A percentile compares a stretch with the other conserved stretches of the same genome.
Evolutionary conservation across 768 basidiomycete genomes (phyloP).

Genomic region (Auricularia sp.): DNA sequence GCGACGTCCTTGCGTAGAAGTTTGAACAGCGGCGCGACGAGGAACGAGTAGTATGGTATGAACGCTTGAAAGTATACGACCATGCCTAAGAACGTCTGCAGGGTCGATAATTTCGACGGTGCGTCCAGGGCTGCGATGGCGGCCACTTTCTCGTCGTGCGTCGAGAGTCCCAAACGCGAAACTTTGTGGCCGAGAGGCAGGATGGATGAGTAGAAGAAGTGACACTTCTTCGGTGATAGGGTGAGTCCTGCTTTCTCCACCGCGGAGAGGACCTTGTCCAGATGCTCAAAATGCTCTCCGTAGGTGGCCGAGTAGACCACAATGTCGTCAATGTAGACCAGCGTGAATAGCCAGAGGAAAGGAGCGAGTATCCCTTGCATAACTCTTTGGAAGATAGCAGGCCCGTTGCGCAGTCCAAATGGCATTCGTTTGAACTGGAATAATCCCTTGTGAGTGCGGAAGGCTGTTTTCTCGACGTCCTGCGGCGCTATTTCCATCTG

Average conservation of each 20-base stretch:
- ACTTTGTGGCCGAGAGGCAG: conserved; percentile 21
- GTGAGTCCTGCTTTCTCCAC: too few species aligned
- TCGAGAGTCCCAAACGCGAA: conserved; percentile 27
- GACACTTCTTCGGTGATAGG: too few species aligned
- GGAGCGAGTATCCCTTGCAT: conserved; percentile 28
- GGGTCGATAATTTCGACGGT: conserved; percentile 18
- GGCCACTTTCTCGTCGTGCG: conserved; percentile 27
- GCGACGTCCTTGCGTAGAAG: not conserved
- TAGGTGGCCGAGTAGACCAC: too few species aligned
- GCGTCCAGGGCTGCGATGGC: conserved; percentile 21
- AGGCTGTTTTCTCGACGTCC: conserved; percentile 27
- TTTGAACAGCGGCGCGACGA: conserved; percentile 25
- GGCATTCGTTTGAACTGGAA: conserved; percentile 26
- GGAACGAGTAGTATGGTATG: conserved; percentile 20
- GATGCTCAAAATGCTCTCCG: conserved; percentile 13
- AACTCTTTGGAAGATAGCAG: conserved; percentile 30
- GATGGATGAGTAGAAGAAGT: conserved; percentile 15
- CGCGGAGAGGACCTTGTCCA: too few species aligned
- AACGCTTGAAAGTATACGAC: conserved; percentile 24
- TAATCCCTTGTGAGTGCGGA: conserved; percentile 30
- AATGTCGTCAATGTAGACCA: conserved; percentile 32
- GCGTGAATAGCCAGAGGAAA: conserved; percentile 8
- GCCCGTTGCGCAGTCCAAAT: conserved; percentile 17
- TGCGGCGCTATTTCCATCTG: conserved; percentile 25
- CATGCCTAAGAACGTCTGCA: conserved; percentile 29